Evolutionary conservation across 176 grass and related monocot species (phyloP), one percentile per base, ranked within the genome.

Genomic region (Themeda triandra): DNA sequence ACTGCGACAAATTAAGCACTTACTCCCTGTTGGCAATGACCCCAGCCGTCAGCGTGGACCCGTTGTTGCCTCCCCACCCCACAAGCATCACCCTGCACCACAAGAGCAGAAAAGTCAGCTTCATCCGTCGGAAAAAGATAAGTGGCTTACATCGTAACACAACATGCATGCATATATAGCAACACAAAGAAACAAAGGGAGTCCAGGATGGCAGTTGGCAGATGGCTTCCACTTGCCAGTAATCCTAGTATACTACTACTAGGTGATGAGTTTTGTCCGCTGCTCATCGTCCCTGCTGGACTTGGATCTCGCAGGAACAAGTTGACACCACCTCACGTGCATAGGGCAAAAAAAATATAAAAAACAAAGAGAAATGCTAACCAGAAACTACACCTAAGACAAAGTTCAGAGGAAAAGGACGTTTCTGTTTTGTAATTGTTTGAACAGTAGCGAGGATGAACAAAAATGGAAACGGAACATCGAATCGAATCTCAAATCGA

Each of bases 31-130:
- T 98, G 59, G 96, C 96, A 71, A 95, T 95, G 54, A 95, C 93
- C 68, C 96, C 96, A 63, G 96, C 96, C 12, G 89, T 98, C 29
- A 98, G 89, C 4, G 96, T 98, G 69, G 91, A 93, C 30, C 96
- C 96, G 63, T 98, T 98, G 86, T 98, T 98, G 84, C 96, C 96
- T 33, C 96, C 96, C 93, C 89, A 95, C 14, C 96, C 96, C 80
- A 93, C 96, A 23, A 98, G 91, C 96, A 98, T 93, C 77, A 98
- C 93, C 60, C 95, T 97, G 86, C 69, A 69, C 21, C 53, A 72
- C 44, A 29, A 73, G 23, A 29, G 14, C 27, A 32, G 25, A 73
- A 6, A 17, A 49, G 78, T 60, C 51, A 64, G 69, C 53, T 28
- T 28, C 23, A 1, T 15, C 13, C 15, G n/a, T 28, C 12, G 1